Evolutionary conservation across 352 stramenopile species (phyloP).

Genomic region (Pythium aquatile): DNA sequence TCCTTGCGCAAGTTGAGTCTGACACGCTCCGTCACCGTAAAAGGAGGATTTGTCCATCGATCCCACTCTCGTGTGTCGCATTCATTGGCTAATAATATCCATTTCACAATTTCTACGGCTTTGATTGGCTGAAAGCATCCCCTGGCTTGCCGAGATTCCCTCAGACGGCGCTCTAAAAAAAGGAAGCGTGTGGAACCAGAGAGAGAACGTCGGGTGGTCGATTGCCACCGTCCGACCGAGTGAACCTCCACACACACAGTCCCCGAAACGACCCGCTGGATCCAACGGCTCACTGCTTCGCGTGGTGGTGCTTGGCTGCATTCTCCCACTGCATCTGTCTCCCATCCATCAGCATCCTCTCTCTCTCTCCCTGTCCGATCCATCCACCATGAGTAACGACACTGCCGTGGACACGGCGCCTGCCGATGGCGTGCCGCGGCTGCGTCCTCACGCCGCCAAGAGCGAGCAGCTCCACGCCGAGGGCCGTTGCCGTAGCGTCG

Average conservation of each 20-base stretch:
- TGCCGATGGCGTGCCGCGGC: constrained; percentile 5
- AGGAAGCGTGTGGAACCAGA: constrained; percentile 7
- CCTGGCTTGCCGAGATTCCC: constrained; percentile 2
- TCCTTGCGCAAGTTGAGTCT: not conserved
- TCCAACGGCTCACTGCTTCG: not conserved
- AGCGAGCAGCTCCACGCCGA: not conserved
- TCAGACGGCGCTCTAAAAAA: constrained; percentile 6
- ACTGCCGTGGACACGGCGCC: not conserved
- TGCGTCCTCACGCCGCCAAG: constrained; percentile 16
- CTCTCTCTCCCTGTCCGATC: not conserved
- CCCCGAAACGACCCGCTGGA: constrained; percentile 4
- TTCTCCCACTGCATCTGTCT: not conserved
- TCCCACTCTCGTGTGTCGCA: not conserved
- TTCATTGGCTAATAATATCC: constrained; percentile 11
- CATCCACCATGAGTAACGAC: not conserved
- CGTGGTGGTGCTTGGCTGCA: not conserved
- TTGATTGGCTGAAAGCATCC: constrained; percentile 6
- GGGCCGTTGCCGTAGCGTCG: constrained; percentile 8
- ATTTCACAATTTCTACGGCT: not conserved
- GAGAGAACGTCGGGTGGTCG: constrained; percentile 7
- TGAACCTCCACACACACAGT: not conserved
- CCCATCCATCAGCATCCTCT: not conserved
- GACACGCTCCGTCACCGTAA: constrained; percentile 1
- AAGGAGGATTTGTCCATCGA: not conserved
- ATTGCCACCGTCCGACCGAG: constrained; percentile 4